Percentiles rank a stretch among this genome's conserved stretches.
These are phyloP conservation scores for Begonia fuchsioides DNA, from an alignment of 306 rosid genomes.

Conservation along the genomic window DNA sequence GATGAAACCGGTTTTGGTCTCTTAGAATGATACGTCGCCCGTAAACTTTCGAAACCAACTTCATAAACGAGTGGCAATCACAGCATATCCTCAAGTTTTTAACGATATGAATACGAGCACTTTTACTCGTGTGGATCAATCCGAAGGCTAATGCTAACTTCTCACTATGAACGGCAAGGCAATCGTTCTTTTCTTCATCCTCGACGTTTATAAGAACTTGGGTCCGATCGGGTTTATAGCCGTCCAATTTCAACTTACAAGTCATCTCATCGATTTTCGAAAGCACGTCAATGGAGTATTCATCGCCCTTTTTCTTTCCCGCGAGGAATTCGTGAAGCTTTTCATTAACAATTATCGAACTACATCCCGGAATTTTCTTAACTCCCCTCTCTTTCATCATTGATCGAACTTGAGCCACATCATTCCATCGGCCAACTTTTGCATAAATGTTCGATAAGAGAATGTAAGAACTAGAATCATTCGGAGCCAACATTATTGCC, in stretches of 20 bases:
- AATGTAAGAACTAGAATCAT: conserved; percentile 42
- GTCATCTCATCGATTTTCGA: conserved; percentile 17
- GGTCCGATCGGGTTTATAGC: conserved; percentile 36
- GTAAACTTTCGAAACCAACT: conserved; percentile 32
- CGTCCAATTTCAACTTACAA: conserved; percentile 26
- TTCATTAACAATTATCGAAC: conserved; percentile 31
- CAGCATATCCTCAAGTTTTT: conserved; percentile 42
- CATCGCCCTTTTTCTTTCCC: conserved; percentile 26
- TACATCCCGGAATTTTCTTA: conserved; percentile 33
- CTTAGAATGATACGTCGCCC: conserved; percentile 21
- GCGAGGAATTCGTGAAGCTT: conserved; percentile 27
- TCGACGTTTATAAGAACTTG: conserved; percentile 36
- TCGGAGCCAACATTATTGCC: conserved; percentile 30
- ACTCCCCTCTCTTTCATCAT: conserved; percentile 29
- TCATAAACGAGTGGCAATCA: conserved; percentile 48
- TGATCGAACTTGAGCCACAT: conserved; percentile 22
- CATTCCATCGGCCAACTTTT: conserved; percentile 35
- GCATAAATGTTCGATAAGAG: conserved; percentile 35
- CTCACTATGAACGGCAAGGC: conserved; percentile 34
- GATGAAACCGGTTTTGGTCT: conserved; percentile 48
- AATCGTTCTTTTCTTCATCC: conserved; percentile 23
- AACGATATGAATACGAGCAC: conserved; percentile 35
- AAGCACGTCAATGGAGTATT: background rate
- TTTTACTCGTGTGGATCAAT: conserved; percentile 12
- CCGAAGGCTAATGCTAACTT: too few species aligned